Evolutionary conservation across 768 basidiomycete genomes (phyloP).

Genomic region (Rhodotorula sphaerocarpa): DNA sequence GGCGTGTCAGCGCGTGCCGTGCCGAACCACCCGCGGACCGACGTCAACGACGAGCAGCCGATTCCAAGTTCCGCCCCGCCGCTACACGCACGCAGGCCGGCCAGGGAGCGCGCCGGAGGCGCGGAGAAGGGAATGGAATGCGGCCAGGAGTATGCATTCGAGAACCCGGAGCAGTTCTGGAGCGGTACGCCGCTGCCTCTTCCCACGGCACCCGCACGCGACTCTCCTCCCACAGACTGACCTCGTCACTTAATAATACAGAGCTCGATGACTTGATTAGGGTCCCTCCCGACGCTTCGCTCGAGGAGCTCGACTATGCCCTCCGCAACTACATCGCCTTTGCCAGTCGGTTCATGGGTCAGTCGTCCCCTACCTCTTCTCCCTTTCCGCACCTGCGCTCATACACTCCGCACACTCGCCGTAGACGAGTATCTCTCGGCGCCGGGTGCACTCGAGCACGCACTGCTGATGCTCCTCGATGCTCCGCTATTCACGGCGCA

Average conservation of each 20-base stretch:
- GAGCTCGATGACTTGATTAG: constrained; percentile 78
- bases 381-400: neutral
- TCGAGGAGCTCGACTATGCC: constrained; percentile 69
- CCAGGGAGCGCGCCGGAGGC: too few relatives aligned
- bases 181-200: neutral
- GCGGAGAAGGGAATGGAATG: constrained; percentile 44
- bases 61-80: too few relatives aligned
- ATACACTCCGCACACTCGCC: neutral
- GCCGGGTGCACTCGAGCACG: constrained; percentile 74
- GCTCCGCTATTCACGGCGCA: constrained; percentile 86
- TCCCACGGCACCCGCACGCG: neutral
- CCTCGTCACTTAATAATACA: constrained; percentile 40
- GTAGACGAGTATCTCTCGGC: constrained; percentile 77
- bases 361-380: neutral
- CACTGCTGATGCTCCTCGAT: constrained; percentile 63
- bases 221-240: neutral
- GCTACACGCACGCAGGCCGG: too few relatives aligned
- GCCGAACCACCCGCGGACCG: too few relatives aligned
- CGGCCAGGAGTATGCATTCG: constrained; percentile 74
- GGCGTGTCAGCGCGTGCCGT: too few relatives aligned
- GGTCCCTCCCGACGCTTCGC: constrained; percentile 57
- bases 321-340: constrained; percentile 34
- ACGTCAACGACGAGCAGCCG: too few relatives aligned
- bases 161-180: constrained; percentile 78
- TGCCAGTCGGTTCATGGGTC: constrained; percentile 25